Conservation (phyloP, 768 basidiomycete genomes). For the Serendipita sp. region DNA sequence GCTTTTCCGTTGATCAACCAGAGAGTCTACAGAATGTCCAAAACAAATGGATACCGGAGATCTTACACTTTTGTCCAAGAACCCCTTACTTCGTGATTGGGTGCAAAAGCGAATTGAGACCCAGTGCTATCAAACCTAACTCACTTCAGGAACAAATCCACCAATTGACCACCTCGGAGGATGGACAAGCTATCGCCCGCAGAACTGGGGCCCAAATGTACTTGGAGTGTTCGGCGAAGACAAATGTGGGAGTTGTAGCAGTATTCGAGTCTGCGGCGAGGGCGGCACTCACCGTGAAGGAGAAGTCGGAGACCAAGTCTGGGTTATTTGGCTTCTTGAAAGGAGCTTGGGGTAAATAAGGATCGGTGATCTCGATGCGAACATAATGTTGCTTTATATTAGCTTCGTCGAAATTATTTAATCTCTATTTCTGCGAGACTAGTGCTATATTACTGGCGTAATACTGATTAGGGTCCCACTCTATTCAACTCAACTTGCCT, state of each 20-base stretch:
- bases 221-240: neutral
- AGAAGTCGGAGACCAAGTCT: neutral
- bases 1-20: neutral
- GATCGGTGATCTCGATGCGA: neutral
- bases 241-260: neutral
- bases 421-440: too few relatives aligned
- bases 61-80: neutral
- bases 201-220: neutral
- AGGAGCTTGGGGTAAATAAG: too few relatives aligned
- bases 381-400: slow-evolving; percentile 1
- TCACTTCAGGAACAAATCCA: neutral
- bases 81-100: neutral
- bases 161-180: neutral
- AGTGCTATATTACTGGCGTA: too few relatives aligned
- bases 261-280: neutral
- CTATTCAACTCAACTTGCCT: too few relatives aligned
- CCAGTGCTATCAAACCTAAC: neutral
- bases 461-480: too few relatives aligned
- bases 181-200: neutral
- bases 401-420: too few relatives aligned
- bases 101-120: neutral
- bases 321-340: neutral
- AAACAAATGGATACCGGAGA: neutral
- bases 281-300: neutral
- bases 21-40: neutral